Evolutionary conservation across 345 rosid genomes (phyloP).

Genomic region (Citrus reticulata): DNA sequence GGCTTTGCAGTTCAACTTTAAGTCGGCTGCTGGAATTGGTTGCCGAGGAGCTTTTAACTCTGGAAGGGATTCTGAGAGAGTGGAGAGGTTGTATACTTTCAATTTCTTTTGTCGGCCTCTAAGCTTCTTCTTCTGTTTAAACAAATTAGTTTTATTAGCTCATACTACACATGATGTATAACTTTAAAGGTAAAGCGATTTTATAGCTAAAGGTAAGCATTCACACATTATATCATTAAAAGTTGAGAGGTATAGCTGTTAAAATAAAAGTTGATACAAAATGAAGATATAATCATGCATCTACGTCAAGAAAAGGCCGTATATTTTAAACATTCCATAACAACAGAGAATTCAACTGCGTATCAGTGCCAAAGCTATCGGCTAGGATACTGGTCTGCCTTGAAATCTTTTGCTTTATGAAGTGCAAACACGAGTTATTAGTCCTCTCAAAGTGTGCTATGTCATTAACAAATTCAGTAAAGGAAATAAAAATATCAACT

Average conservation of each 20-base stretch:
- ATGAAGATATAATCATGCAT: neutral
- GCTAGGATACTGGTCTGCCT: neutral
- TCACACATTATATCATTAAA: neutral
- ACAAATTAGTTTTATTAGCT: neutral
- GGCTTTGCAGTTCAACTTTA: constrained; percentile 70
- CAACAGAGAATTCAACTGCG: neutral
- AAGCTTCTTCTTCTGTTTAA: constrained; percentile 47
- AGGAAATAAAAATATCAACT: neutral
- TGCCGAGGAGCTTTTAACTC: constrained; percentile 43
- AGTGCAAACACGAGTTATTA: neutral
- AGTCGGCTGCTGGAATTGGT: constrained; percentile 29
- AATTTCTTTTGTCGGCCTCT: constrained; percentile 64
- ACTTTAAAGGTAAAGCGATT: constrained; percentile 8
- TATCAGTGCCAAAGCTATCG: neutral
- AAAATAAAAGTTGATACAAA: neutral
- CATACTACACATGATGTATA: neutral
- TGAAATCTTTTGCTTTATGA: neutral
- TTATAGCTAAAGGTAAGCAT: neutral
- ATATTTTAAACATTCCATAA: neutral
- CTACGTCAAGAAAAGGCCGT: neutral
- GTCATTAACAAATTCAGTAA: neutral
- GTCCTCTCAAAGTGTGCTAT: neutral
- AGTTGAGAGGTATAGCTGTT: neutral
- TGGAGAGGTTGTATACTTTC: constrained; percentile 67
- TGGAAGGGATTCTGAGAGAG: constrained; percentile 76